A percentile compares a stretch with the other conserved stretches of the same genome.
phyloP scores from a whole-genome alignment of 192 early-diverging fungal genomes.

The Geosiphon pyriformis region DNA sequence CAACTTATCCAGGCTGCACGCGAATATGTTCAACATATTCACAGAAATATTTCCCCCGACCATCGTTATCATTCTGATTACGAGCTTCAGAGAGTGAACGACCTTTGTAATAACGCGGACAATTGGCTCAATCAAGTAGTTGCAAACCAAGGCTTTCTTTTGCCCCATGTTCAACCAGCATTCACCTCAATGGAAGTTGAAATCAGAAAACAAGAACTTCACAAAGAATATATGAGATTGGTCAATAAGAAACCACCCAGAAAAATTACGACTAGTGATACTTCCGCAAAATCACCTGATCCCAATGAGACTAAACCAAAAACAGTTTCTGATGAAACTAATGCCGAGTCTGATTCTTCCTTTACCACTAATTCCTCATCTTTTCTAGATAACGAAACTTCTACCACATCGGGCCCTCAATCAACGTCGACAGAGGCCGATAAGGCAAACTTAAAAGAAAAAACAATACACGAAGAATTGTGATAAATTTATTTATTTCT shows the following conservation, averaged over 20 bases:
- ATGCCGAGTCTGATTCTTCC: too few species aligned
- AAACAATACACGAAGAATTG: too few species aligned
- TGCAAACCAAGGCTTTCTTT: constrained; percentile 53
- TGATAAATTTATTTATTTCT: too few species aligned
- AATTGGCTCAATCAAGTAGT: constrained; percentile 63
- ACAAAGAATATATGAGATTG: constrained; percentile 47
- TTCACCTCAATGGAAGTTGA: constrained; percentile 55
- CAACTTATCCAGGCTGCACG: constrained; percentile 32
- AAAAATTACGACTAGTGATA: too few species aligned
- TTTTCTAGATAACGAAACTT: too few species aligned
- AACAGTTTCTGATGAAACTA: too few species aligned
- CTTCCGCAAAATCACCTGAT: too few species aligned
- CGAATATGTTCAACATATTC: constrained; percentile 41
- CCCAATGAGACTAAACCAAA: too few species aligned
- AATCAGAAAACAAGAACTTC: constrained; percentile 41
- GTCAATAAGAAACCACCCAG: constrained; percentile 57
- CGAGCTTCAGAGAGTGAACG: constrained; percentile 48
- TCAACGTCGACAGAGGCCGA: too few species aligned
- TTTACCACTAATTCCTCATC: too few species aligned
- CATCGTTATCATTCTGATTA: constrained; percentile 49
- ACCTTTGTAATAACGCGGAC: constrained; percentile 49
- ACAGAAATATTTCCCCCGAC: constrained; percentile 40
- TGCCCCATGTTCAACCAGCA: constrained; percentile 56
- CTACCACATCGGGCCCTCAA: too few species aligned
- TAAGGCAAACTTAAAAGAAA: too few species aligned